phyloP scores from a whole-genome alignment of 2,329 filamentous ascomycete species.

The Hymenoscyphus infarciens region DNA sequence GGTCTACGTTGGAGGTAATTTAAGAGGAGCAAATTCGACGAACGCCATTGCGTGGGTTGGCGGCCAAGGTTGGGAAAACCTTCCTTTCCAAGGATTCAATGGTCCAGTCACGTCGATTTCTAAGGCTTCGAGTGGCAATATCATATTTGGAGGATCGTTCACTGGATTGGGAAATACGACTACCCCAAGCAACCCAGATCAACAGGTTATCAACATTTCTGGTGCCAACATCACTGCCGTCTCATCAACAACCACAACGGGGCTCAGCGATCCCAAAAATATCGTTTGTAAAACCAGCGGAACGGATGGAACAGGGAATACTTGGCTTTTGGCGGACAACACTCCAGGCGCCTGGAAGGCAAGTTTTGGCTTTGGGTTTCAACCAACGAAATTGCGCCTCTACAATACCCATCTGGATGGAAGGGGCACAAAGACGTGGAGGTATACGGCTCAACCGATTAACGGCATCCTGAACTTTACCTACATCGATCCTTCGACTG shows the following conservation, averaged over 20 bases:
- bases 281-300: conserved; percentile 76
- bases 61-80: conserved; percentile 66
- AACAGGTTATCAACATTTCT: conserved; percentile 79
- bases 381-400: conserved; percentile 80
- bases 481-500: conserved; percentile 72
- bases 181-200: conserved; percentile 61
- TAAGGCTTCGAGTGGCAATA: conserved; percentile 74
- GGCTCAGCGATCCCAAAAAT: conserved; percentile 72
- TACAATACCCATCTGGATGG: conserved; percentile 84
- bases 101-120: conserved; percentile 84
- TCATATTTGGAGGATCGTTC: conserved; percentile 90
- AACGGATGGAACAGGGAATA: conserved; percentile 66
- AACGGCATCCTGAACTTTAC: conserved; percentile 96
- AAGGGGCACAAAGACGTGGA: conserved; percentile 82
- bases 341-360: conserved; percentile 80
- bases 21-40: conserved; percentile 73
- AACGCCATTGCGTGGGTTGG: conserved; percentile 84
- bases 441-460: conserved; percentile 79
- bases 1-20: conserved; percentile 90
- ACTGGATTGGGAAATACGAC: conserved; percentile 81
- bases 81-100: conserved; percentile 94
- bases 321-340: conserved; percentile 77
- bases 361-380: conserved; percentile 76
- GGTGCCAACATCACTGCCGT: conserved; percentile 70
- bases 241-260: conserved; percentile 57